Percentiles rank a stretch among this genome's conserved stretches.
Evolutionary conservation across 306 rosid species (phyloP).

Genomic region (Rubus parviflorus): DNA sequence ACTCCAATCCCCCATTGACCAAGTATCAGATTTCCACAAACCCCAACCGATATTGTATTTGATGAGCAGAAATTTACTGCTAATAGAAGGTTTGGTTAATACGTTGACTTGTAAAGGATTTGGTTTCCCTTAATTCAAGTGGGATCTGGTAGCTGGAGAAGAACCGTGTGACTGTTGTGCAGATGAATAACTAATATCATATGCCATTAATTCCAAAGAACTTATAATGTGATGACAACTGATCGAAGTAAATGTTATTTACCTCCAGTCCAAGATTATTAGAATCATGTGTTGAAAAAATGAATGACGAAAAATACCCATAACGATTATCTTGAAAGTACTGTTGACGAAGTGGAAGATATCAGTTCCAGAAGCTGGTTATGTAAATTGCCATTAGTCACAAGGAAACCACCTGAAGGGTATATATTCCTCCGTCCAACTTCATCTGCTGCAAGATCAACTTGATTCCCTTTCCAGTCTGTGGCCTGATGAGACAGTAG

Average conservation of each 20-base stretch:
- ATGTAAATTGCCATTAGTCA: constrained; percentile 58
- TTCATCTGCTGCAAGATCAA: constrained; percentile 76
- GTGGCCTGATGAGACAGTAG: constrained; percentile 51
- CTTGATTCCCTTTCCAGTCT: constrained; percentile 72
- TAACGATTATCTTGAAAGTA: constrained; percentile 5
- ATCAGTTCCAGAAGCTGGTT: constrained; percentile 52
- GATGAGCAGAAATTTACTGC: background rate
- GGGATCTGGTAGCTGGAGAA: background rate
- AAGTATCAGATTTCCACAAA: constrained; percentile 1
- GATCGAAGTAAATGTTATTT: background rate
- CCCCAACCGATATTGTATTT: background rate
- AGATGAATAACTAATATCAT: background rate
- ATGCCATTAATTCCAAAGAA: background rate
- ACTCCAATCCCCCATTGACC: background rate
- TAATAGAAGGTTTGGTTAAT: background rate
- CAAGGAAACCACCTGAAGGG: constrained; percentile 75
- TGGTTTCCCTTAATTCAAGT: background rate
- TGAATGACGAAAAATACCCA: background rate
- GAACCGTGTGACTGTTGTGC: background rate
- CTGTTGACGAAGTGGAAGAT: constrained; percentile 34
- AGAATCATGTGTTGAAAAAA: background rate
- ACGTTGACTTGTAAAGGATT: background rate
- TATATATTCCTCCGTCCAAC: constrained; percentile 56
- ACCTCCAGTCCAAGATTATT: background rate
- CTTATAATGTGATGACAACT: background rate